These are phyloP conservation scores for Purshia tridentata DNA, from an alignment of 306 rosid genomes.

Conservation along the genomic window DNA sequence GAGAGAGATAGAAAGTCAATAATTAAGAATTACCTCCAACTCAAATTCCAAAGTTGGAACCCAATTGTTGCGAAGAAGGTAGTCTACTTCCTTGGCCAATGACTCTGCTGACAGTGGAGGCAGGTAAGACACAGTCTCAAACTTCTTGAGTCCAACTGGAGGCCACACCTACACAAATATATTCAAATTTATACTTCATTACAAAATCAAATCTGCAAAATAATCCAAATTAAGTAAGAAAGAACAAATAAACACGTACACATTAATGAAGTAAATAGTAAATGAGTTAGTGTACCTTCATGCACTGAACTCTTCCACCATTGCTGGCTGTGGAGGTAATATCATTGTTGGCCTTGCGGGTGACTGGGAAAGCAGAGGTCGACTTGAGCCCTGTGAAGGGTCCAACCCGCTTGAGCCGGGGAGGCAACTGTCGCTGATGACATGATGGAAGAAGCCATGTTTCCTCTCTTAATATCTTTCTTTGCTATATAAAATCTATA, in stretches of 20 bases:
- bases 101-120: background rate
- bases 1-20: no score
- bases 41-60: conserved; percentile 82
- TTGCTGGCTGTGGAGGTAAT: conserved; percentile 65
- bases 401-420: conserved; percentile 54
- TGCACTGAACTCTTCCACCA: conserved; percentile 72
- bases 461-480: conserved; percentile 3
- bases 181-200: no score
- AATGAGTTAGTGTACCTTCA: conserved; percentile 37
- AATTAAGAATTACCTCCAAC: conserved; percentile 27
- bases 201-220: no score
- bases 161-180: conserved; percentile 72
- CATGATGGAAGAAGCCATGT: conserved; percentile 65
- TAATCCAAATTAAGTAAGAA: no score
- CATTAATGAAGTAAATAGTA: background rate
- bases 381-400: conserved; percentile 79
- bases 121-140: conserved; percentile 90
- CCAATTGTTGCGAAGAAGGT: conserved; percentile 63
- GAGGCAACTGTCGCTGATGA: conserved; percentile 47
- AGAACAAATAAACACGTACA: no score
- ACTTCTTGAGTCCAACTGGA: conserved; percentile 53
- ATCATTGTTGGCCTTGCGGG: conserved; percentile 61
- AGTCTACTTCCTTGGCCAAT: conserved; percentile 53
- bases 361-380: conserved; percentile 46
- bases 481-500: background rate